Percentiles rank a stretch among this genome's conserved stretches.
phyloP scores from a whole-genome alignment of 2,329 filamentous ascomycete genomes.

The Aschersonia sp. region DNA sequence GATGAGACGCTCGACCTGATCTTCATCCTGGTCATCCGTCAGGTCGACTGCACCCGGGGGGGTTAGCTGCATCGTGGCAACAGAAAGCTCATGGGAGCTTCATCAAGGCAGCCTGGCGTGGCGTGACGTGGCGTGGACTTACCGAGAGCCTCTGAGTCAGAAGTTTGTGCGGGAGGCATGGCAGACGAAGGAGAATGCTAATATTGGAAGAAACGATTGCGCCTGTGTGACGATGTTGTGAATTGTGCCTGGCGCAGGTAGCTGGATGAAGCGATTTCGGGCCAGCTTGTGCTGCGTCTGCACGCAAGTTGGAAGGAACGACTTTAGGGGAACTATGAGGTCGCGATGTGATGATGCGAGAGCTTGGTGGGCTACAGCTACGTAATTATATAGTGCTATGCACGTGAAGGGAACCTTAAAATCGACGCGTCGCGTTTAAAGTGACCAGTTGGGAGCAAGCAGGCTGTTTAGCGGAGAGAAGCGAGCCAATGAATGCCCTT shows the following conservation, averaged over 20 bases:
- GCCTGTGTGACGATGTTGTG: no score
- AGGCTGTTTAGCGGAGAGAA: background rate
- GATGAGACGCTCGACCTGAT: slow-evolving; percentile 72
- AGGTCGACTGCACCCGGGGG: slow-evolving; percentile 15
- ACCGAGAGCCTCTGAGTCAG: slow-evolving; percentile 22
- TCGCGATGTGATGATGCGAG: background rate
- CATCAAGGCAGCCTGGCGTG: no score
- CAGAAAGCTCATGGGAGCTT: background rate
- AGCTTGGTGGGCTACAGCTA: no score
- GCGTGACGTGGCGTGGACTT: slow-evolving; percentile 2
- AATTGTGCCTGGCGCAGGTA: no score
- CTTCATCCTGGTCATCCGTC: slow-evolving; percentile 52
- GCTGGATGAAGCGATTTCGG: background rate
- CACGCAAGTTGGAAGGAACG: no score
- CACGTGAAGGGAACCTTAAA: background rate
- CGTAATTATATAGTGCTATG: no score
- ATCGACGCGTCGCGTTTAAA: slow-evolving; percentile 24
- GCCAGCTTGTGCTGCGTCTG: no score
- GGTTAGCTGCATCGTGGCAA: slow-evolving; percentile 1
- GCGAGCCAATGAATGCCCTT: no score
- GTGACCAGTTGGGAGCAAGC: slow-evolving; percentile 1
- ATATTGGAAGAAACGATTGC: no score
- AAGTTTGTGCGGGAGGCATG: slow-evolving; percentile 21
- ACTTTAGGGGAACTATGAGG: no score
- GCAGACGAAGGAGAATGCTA: background rate